Evolutionary conservation across 1,284 basidiomycete genomes (phyloP).

Genomic region (Ceratobasidium theobromae): DNA sequence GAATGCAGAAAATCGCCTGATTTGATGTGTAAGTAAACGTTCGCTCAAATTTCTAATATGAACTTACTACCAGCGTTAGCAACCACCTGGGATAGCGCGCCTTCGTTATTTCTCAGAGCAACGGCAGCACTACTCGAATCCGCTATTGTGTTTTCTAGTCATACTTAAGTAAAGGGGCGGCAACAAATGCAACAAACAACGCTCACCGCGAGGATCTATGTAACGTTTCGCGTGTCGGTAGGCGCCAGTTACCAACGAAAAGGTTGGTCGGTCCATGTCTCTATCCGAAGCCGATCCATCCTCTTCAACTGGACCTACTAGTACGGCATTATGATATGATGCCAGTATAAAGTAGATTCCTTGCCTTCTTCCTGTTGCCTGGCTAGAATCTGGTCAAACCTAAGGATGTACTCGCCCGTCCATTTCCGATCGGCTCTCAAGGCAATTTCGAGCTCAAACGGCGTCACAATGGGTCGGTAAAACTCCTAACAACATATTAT

Average conservation of each 20-base stretch:
- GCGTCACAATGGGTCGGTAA: slow-evolving; percentile 87
- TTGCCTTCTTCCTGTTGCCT: slow-evolving; percentile 36
- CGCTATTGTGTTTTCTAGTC: slow-evolving; percentile 5
- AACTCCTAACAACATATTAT: slow-evolving; percentile 64
- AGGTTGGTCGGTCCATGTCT: slow-evolving; percentile 65
- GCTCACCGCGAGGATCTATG: slow-evolving; percentile 41
- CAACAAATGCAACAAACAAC: not conserved
- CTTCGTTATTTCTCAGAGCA: slow-evolving; percentile 65
- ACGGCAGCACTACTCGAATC: slow-evolving; percentile 45
- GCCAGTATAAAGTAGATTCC: not conserved
- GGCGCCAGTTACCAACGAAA: slow-evolving; percentile 84
- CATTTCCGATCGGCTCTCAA: slow-evolving; percentile 65
- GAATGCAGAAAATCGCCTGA: slow-evolving; percentile 66
- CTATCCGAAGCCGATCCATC: slow-evolving; percentile 39
- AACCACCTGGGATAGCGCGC: slow-evolving; percentile 54
- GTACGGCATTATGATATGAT: not conserved
- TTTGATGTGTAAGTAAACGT: slow-evolving; percentile 14
- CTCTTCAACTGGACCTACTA: slow-evolving; percentile 26
- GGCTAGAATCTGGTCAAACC: slow-evolving; percentile 72
- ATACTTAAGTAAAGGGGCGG: not conserved
- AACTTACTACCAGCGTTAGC: slow-evolving; percentile 71
- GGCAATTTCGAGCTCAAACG: slow-evolving; percentile 88
- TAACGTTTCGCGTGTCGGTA: slow-evolving; percentile 79
- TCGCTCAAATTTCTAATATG: not conserved
- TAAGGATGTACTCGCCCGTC: slow-evolving; percentile 80